A percentile compares a stretch with the other conserved stretches of the same genome.
Conservation (phyloP, 805 yeast genomes). For the Candida ovalis region DNA sequence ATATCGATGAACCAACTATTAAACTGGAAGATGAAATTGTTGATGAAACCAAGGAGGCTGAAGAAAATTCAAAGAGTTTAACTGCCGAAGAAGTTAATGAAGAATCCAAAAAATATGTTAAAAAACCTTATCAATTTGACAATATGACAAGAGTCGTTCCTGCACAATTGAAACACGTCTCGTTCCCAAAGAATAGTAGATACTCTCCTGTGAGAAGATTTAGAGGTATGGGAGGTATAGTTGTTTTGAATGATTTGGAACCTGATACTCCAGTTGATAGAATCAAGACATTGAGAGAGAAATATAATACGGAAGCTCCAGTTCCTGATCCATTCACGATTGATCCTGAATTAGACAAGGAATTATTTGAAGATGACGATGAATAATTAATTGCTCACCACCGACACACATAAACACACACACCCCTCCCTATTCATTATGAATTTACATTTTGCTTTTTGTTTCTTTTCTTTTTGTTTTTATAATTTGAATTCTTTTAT, state of each 20-base stretch:
- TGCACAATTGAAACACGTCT: constrained; percentile 75
- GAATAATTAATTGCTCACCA: neutral
- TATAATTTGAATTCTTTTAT: too few relatives aligned
- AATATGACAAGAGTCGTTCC: constrained; percentile 91
- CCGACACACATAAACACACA: too few relatives aligned
- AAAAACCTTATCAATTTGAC: constrained; percentile 63
- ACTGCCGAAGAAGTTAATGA: constrained; percentile 2
- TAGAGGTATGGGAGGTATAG: constrained; percentile 65
- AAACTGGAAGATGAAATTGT: constrained; percentile 22
- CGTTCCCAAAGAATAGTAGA: constrained; percentile 71
- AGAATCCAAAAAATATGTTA: constrained; percentile 35
- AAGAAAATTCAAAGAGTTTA: constrained; percentile 6
- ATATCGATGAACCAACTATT: constrained; percentile 23
- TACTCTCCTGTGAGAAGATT: constrained; percentile 80
- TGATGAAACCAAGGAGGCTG: constrained; percentile 16
- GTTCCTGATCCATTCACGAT: constrained; percentile 67
- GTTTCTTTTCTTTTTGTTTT: too few relatives aligned
- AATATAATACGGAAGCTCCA: constrained; percentile 70
- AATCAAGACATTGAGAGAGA: constrained; percentile 82
- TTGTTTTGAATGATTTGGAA: constrained; percentile 61
- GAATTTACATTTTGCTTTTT: too few relatives aligned
- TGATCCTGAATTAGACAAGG: constrained; percentile 37
- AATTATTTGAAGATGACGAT: constrained; percentile 24
- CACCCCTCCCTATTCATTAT: too few relatives aligned
- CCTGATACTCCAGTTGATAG: constrained; percentile 59